Percentiles rank a stretch among this genome's conserved stretches.
These are phyloP conservation scores for Trichocomaceae sp. DNA, from an alignment of 2,329 filamentous ascomycete genomes.

Conservation along the genomic window DNA sequence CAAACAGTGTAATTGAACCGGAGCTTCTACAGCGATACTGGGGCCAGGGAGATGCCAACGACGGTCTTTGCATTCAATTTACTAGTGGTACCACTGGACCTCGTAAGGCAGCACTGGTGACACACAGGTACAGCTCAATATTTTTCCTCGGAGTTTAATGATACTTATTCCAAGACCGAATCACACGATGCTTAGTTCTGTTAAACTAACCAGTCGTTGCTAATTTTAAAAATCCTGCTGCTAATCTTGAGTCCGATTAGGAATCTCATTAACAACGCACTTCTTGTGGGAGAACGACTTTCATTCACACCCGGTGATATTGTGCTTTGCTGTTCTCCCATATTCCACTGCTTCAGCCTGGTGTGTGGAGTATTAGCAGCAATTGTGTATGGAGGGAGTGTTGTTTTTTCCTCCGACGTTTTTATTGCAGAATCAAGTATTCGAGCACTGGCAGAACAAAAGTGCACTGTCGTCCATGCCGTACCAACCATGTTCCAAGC, in stretches of 20 bases:
- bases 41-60: slow-evolving; percentile 41
- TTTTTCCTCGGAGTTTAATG: background rate
- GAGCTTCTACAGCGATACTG: background rate
- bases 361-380: slow-evolving; percentile 62
- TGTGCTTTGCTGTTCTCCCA: slow-evolving; percentile 66
- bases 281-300: slow-evolving; percentile 59
- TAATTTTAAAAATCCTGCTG: background rate
- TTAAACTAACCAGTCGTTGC: background rate
- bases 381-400: slow-evolving; percentile 61
- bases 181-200: background rate
- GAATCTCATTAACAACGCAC: slow-evolving; percentile 16
- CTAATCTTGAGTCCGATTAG: background rate
- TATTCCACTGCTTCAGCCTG: slow-evolving; percentile 73
- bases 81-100: slow-evolving; percentile 60
- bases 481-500: slow-evolving; percentile 73
- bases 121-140: slow-evolving; percentile 47
- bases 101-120: slow-evolving; percentile 63
- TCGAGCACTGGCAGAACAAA: slow-evolving; percentile 53
- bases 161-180: background rate
- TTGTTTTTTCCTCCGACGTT: slow-evolving; percentile 60
- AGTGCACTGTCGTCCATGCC: slow-evolving; percentile 63
- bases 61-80: slow-evolving; percentile 54
- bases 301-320: slow-evolving; percentile 54
- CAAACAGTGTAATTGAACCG: background rate
- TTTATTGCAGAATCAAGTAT: slow-evolving; percentile 50